Evolutionary conservation across 225 moss, liverwort and hornwort species (phyloP).

Genomic region (Sphagnum contortum): DNA sequence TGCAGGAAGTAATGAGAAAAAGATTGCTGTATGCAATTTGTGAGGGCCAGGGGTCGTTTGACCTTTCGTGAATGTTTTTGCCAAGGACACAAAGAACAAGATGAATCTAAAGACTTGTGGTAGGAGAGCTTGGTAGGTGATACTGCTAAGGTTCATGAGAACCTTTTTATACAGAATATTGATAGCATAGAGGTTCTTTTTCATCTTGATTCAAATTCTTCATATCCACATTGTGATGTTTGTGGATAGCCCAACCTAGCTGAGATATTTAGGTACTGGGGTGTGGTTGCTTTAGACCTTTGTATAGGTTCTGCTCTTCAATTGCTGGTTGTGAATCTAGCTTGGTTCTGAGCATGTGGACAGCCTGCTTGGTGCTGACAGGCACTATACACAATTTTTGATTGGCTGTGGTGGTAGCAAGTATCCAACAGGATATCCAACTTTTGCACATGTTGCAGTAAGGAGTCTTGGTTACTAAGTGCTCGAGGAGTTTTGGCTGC

Average conservation of each 20-base stretch:
- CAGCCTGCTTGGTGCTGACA: background rate
- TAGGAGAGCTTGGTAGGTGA: slow-evolving; percentile 13
- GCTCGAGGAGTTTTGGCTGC: background rate
- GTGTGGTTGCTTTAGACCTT: background rate
- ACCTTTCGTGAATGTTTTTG: slow-evolving; percentile 59
- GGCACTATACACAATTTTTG: slow-evolving; percentile 4
- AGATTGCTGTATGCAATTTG: slow-evolving; percentile 89
- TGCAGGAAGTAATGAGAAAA: slow-evolving; percentile 95
- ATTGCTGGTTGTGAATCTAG: slow-evolving; percentile 5
- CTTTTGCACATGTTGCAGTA: slow-evolving; percentile 13
- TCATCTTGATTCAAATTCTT: slow-evolving; percentile 27
- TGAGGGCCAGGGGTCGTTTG: slow-evolving; percentile 99
- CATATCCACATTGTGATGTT: slow-evolving; percentile 12
- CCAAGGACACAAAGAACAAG: slow-evolving; percentile 6
- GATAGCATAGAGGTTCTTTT: slow-evolving; percentile 14
- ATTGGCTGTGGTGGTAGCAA: slow-evolving; percentile 13
- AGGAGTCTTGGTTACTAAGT: slow-evolving; percentile 28
- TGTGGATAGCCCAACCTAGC: slow-evolving; percentile 9
- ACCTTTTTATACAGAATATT: slow-evolving; percentile 4
- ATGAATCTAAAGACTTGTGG: slow-evolving; percentile 3
- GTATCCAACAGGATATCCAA: slow-evolving; percentile 16
- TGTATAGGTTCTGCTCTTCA: background rate
- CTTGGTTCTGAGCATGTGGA: slow-evolving; percentile 8
- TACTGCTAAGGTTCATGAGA: slow-evolving; percentile 1
- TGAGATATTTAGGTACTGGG: background rate